These are phyloP conservation scores for Fusarium aywerte DNA, from an alignment of 2,329 filamentous ascomycete species.

Conservation along the genomic window DNA sequence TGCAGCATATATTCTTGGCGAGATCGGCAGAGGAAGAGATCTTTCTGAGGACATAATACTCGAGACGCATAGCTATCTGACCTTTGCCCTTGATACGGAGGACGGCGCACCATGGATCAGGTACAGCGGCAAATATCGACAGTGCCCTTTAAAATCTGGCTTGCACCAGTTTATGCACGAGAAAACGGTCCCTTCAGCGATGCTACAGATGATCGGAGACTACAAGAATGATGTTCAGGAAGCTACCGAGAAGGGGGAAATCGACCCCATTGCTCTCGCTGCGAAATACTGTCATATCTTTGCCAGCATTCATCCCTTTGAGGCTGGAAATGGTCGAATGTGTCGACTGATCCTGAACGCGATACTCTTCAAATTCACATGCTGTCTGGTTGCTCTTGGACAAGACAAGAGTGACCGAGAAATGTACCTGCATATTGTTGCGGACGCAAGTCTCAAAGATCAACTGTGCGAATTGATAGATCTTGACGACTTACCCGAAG, in stretches of 20 bases:
- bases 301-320: constrained; percentile 52
- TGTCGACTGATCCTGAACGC: constrained; percentile 51
- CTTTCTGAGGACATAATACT: constrained; percentile 41
- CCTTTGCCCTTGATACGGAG: constrained; percentile 3
- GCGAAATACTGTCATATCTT: constrained; percentile 47
- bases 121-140: constrained; percentile 43
- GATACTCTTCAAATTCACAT: constrained; percentile 45
- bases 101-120: constrained; percentile 1
- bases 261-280: constrained; percentile 44
- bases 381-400: not conserved
- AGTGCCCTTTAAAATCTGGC: constrained; percentile 17
- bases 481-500: not conserved
- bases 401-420: not conserved
- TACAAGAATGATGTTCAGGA: constrained; percentile 31
- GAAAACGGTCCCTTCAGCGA: constrained; percentile 24
- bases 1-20: constrained; percentile 25
- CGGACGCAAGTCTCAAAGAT: not conserved
- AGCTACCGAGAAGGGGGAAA: not conserved
- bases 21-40: constrained; percentile 1
- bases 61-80: constrained; percentile 41
- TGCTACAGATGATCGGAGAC: constrained; percentile 38
- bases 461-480: not conserved
- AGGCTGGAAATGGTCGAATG: constrained; percentile 51
- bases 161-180: not conserved
- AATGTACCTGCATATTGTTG: not conserved